These are phyloP conservation scores for Pythium phragmitis DNA, from an alignment of 352 stramenopile species.

Conservation along the genomic window DNA sequence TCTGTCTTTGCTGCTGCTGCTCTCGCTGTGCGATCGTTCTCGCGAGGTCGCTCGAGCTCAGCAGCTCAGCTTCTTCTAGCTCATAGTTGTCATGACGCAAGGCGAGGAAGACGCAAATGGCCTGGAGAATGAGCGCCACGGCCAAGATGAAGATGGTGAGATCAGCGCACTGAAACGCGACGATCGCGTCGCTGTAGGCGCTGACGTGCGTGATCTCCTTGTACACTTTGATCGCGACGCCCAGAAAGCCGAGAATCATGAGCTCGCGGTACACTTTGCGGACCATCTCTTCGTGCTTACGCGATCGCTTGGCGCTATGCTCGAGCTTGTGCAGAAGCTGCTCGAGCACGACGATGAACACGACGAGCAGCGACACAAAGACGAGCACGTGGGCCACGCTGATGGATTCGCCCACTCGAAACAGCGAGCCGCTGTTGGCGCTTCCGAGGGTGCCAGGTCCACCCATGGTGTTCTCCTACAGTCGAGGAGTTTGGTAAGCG, in stretches of 20 bases:
- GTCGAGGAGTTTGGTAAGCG: background rate
- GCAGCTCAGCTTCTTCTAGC: constrained; percentile 13
- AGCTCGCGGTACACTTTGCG: constrained; percentile 44
- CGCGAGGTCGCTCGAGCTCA: constrained; percentile 5
- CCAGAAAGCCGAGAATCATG: constrained; percentile 35
- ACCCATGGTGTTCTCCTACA: background rate
- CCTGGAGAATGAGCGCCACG: constrained; percentile 34
- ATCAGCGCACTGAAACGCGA: constrained; percentile 37
- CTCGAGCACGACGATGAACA: constrained; percentile 52
- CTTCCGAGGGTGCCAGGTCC: background rate
- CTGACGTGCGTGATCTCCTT: constrained; percentile 24
- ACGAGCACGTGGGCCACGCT: constrained; percentile 17
- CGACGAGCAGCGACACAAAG: constrained; percentile 35
- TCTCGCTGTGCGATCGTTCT: background rate
- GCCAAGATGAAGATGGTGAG: constrained; percentile 37
- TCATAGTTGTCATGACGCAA: constrained; percentile 22
- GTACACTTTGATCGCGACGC: constrained; percentile 36
- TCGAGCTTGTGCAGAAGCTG: constrained; percentile 45
- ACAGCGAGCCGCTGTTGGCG: constrained; percentile 19
- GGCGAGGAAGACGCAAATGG: constrained; percentile 26
- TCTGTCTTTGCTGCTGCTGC: background rate
- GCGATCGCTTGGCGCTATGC: constrained; percentile 39
- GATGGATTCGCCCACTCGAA: constrained; percentile 25
- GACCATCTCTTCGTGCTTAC: constrained; percentile 68
- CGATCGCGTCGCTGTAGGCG: constrained; percentile 23